Evolutionary conservation across 768 basidiomycete genomes (phyloP), one percentile per base, ranked within the genome.

Genomic region (Hortiboletus flavorubellus): DNA sequence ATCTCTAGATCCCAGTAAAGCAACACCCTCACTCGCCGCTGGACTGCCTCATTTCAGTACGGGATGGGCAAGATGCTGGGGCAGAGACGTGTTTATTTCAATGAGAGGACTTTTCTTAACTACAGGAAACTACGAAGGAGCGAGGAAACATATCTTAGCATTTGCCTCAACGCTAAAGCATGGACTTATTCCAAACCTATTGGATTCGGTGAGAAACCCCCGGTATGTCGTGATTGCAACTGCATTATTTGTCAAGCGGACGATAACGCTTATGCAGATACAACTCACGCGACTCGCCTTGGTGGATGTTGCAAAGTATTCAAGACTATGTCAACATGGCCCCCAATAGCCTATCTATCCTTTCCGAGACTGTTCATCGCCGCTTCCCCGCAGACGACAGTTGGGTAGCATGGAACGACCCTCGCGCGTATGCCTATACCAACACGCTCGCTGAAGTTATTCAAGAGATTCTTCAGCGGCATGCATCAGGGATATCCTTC

Each of bases 231-330:
- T 31, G 26, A 8, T 33, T 46, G 3, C 16, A 23, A 16, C 5
- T 21, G 47, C 45, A 15, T 29, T 31, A 15, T 35, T 8, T 11
- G 35, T 23, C 21, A 21, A 41, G 33, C 35, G 44, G 30, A 15
- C 26, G 30, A 21, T 46, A 14, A 58, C 26, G 7, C 6, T 40
- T 8, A 18, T 40, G 9, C 56, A 90, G 90, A 58, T 95, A 93
- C 72, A 98, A 98, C 71, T 98, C 93, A 5, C 87, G 97, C 49
- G 97, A 99, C 68, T 93, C 93, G 8, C 96, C 97, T 5, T 98
- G 95, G 96, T 98, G 94, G 93, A 96, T 98, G 91, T 70, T 98
- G 55, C 96, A 99, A 69, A 97, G 90, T 66, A 97, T 99, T 51
- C 97, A 98, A 65, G 94, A 98, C 69, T 98, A 98, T 68, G 86